Evolutionary conservation across 73 alveolate species (phyloP), one percentile per base, ranked within the genome.

Genomic region (Symbiodinium pilosum): DNA sequence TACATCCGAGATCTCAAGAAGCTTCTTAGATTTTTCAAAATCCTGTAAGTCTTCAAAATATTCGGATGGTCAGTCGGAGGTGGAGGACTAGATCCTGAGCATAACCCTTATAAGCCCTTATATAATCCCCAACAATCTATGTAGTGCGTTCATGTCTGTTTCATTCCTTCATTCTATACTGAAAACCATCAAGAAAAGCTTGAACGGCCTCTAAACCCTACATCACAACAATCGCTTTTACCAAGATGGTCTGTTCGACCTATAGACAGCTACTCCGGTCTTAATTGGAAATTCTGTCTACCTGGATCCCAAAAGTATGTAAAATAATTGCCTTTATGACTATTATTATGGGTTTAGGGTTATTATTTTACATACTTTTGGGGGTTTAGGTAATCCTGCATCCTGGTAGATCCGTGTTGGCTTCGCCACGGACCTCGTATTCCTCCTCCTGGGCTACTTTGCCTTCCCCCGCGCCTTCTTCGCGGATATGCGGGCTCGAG

Each of bases 381-480:
- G 68, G 68, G 21, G 68, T 24, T 0, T 24, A 54, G 71, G n/a
- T 24, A 54, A 30, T 18, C 73, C 73, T 24, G 20, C 7, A 24
- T 30, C 71, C 30, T 4, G 0, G 73, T 38, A 64, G 81, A 64
- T 64, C 34, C 81, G 81, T n/a, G 81, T 38, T n/a, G 81, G 81
- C 81, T 28, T 26, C 81, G 32, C 38, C 81, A 64, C 81, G 38
- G 81, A 64, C 81, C 39, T 28, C 20, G 9, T 64, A 1, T 64
- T 64, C 81, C 81, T 64, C 81, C 32, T 64, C 4, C 81, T 64
- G 81, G 81, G 98, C 32, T 92, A 73, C 59, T 24, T 69, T n/a
- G 52, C 81, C 91, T 92, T 92, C 83, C 98, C 98, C 0, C 83
- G 98, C 26, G 98, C 98, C 59, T 92, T 92, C 83, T 92, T 92